Conservation (phyloP, 176 grass and related monocot species). For the Saccharum officinarum region DNA sequence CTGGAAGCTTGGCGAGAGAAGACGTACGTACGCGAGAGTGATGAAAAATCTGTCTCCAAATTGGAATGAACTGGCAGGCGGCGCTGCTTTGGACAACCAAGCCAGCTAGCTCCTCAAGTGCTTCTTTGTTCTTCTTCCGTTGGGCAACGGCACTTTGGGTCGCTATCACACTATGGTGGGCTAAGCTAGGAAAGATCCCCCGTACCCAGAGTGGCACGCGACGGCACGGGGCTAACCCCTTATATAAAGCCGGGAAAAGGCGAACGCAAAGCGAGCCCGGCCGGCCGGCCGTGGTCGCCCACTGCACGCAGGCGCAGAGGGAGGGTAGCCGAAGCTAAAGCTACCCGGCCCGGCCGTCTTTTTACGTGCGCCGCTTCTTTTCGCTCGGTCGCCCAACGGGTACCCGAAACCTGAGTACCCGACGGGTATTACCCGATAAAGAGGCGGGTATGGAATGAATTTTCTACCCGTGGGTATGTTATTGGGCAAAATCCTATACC, state of each 20-base stretch:
- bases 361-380: conserved; percentile 25
- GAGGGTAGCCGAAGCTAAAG: not conserved
- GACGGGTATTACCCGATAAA: no score
- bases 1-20: not conserved
- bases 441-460: no score
- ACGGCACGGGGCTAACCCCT: not conserved
- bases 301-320: not conserved
- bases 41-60: not conserved
- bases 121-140: not conserved
- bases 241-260: conserved; percentile 47
- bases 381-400: no score
- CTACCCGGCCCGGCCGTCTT: conserved; percentile 25
- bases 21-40: not conserved
- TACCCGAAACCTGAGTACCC: no score
- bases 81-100: not conserved
- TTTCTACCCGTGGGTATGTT: no score
- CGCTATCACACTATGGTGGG: no score
- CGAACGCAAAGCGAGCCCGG: not conserved
- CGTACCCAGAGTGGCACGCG: conserved; percentile 12
- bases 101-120: not conserved
- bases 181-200: not conserved
- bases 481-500: no score
- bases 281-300: not conserved
- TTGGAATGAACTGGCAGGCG: not conserved
- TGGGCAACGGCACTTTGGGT: not conserved